A percentile compares a stretch with the other conserved stretches of the same genome.
phyloP scores from a whole-genome alignment of 257 asterid genomes.

The Capsicum pubescens region DNA sequence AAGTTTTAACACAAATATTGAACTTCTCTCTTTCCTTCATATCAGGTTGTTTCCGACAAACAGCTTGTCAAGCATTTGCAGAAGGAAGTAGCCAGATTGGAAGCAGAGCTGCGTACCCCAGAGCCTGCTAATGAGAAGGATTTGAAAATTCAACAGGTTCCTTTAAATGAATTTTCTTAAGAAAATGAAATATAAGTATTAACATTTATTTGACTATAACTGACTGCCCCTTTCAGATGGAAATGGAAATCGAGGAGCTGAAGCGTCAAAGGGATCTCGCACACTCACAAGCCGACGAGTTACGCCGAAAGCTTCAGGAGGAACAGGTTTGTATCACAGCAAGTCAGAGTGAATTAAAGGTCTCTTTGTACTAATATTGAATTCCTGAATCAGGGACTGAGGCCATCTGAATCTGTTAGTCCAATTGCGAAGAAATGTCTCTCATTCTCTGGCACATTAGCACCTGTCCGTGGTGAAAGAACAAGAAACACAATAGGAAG shows the following conservation, averaged over 20 bases:
- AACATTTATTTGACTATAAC: conserved; percentile 29
- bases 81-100: conserved; percentile 95
- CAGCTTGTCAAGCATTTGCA: conserved; percentile 95
- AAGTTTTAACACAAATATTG: not conserved
- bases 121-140: conserved; percentile 78
- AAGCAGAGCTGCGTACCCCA: conserved; percentile 88
- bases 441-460: conserved; percentile 74
- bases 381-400: conserved; percentile 48
- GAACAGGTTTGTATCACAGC: conserved; percentile 63
- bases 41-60: conserved; percentile 88
- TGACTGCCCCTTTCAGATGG: conserved; percentile 61
- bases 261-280: conserved; percentile 95
- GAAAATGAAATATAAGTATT: not conserved
- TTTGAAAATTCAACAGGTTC: conserved; percentile 75
- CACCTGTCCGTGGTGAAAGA: conserved; percentile 45
- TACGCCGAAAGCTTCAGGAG: conserved; percentile 74
- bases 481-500: conserved; percentile 63
- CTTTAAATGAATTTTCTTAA: conserved; percentile 20
- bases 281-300: conserved; percentile 78
- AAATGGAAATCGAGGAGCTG: conserved; percentile 86
- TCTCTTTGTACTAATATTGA: conserved; percentile 15
- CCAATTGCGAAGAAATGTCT: conserved; percentile 82
- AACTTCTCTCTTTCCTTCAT: conserved; percentile 10
- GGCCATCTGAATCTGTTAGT: conserved; percentile 52
- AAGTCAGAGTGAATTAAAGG: not conserved